phyloP scores from a whole-genome alignment of 495 filamentous ascomycete species.

The Astrothelium macrocarpum region DNA sequence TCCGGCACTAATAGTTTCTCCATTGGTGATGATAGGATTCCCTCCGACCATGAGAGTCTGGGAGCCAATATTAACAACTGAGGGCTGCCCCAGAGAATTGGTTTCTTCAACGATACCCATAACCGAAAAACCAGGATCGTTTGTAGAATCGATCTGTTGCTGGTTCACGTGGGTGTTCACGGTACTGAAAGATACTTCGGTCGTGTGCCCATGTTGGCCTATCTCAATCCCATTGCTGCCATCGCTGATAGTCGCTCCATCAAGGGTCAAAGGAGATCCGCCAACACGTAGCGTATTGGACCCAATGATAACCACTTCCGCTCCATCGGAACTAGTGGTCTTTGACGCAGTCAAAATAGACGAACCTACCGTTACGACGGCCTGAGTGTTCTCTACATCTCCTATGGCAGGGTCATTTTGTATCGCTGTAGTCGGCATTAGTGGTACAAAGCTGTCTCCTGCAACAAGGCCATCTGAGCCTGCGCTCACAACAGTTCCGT shows the following conservation, averaged over 20 bases:
- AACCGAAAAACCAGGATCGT: neutral
- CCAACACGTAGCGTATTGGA: neutral
- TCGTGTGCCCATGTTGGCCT: neutral
- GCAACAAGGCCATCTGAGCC: neutral
- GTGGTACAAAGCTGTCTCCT: neutral
- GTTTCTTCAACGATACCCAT: neutral
- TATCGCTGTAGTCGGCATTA: neutral
- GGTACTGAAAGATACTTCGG: neutral
- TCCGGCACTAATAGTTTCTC: neutral
- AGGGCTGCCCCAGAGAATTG: neutral
- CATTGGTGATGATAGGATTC: neutral
- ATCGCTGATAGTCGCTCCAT: neutral
- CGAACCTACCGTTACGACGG: neutral
- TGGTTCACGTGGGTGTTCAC: neutral
- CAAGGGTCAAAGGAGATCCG: neutral
- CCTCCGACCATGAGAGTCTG: neutral
- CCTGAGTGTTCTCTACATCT: neutral
- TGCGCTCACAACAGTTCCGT: neutral
- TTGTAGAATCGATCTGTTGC: neutral
- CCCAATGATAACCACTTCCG: neutral
- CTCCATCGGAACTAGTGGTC: neutral
- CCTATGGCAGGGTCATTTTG: neutral
- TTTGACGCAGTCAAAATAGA: neutral
- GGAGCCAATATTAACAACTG: neutral
- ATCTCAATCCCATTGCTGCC: neutral